Evolutionary conservation across 2,329 filamentous ascomycete genomes (phyloP).

Genomic region (Alternaria hordeiaustralica): DNA sequence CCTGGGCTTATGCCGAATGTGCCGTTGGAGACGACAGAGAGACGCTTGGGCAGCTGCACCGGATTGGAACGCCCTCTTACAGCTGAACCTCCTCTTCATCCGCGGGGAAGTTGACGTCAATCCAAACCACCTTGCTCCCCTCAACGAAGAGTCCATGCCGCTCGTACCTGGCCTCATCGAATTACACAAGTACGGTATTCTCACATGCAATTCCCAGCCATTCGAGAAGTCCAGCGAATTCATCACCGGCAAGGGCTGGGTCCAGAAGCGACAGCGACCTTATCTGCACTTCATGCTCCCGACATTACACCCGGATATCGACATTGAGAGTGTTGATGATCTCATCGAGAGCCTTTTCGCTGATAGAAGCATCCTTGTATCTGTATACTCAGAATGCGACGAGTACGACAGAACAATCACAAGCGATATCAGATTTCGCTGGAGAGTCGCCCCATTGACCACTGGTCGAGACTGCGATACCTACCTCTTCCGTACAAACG

Average conservation of each 20-base stretch:
- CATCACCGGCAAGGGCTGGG: neutral
- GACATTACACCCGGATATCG: neutral
- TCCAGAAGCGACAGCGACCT: neutral
- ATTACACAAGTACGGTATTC: neutral
- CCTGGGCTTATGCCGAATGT: neutral
- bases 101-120: neutral
- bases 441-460: no score
- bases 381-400: neutral
- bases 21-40: neutral
- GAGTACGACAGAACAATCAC: no score
- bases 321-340: neutral
- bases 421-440: no score
- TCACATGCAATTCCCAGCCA: neutral
- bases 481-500: neutral
- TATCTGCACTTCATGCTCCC: neutral
- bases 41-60: neutral
- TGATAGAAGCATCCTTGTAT: neutral
- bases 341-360: neutral
- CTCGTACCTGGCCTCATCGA: rapidly evolving
- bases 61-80: no score
- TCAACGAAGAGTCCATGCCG: neutral
- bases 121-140: neutral
- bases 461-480: neutral
- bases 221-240: neutral
- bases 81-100: no score